A percentile compares a stretch with the other conserved stretches of the same genome.
These are phyloP conservation scores for Globisporangium perplexum DNA, from an alignment of 352 stramenopile species.

Conservation along the genomic window DNA sequence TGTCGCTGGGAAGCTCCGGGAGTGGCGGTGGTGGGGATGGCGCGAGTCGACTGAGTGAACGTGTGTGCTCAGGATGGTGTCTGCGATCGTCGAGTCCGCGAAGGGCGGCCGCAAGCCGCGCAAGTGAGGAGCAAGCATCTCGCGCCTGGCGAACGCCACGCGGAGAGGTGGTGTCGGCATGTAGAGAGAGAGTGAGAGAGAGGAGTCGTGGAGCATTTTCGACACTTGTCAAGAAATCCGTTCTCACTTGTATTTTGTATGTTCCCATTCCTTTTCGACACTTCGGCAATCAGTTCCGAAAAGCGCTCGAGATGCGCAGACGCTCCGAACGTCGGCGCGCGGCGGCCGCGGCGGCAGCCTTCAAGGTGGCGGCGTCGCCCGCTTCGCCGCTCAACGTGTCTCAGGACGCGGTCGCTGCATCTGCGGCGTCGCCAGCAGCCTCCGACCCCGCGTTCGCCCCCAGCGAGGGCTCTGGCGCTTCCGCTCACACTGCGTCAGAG, in stretches of 20 bases:
- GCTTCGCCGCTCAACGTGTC: background rate
- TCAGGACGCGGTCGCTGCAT: background rate
- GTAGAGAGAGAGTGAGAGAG: too few relatives aligned
- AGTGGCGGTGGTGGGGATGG: too few relatives aligned
- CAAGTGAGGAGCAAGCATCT: too few relatives aligned
- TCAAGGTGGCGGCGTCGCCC: slow-evolving; percentile 9
- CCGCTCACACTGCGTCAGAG: background rate
- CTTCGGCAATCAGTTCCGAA: background rate
- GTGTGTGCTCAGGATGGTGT: slow-evolving; percentile 81
- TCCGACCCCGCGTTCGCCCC: background rate
- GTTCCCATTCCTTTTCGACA: background rate
- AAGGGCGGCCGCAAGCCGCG: slow-evolving; percentile 26
- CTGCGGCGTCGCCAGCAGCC: slow-evolving; percentile 3
- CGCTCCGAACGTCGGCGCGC: slow-evolving; percentile 45
- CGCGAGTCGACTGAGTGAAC: too few relatives aligned
- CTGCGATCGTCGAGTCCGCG: slow-evolving; percentile 68
- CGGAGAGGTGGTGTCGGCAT: too few relatives aligned
- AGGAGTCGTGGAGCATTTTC: too few relatives aligned
- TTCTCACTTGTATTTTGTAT: background rate
- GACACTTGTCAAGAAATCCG: too few relatives aligned
- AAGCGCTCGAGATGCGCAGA: slow-evolving; percentile 24
- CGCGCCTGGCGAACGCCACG: too few relatives aligned
- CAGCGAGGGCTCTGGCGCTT: background rate
- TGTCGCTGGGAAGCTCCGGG: too few relatives aligned
- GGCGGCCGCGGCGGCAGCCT: slow-evolving; percentile 24